These are phyloP conservation scores for Graphiopsis chlorocephala DNA, from an alignment of 2,329 filamentous ascomycete genomes.

Conservation along the genomic window DNA sequence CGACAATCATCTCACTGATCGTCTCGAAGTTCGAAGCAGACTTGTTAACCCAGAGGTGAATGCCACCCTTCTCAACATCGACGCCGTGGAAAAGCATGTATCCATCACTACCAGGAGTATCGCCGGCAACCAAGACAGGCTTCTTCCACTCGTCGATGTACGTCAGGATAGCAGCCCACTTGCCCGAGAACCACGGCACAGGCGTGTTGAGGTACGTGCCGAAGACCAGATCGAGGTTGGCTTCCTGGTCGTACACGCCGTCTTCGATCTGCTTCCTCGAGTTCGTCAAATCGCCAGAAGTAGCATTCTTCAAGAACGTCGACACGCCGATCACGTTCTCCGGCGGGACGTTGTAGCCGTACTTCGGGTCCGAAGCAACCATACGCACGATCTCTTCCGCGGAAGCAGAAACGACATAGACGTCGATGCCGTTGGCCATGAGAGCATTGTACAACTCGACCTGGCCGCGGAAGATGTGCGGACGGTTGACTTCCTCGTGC, in stretches of 20 bases:
- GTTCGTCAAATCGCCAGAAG: slow-evolving; percentile 25
- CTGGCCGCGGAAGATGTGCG: slow-evolving; percentile 42
- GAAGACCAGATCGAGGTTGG: slow-evolving; percentile 42
- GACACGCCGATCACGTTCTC: slow-evolving; percentile 47
- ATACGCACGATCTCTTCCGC: slow-evolving; percentile 48
- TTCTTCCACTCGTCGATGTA: slow-evolving; percentile 43
- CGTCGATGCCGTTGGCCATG: slow-evolving; percentile 44
- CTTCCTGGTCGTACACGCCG: slow-evolving; percentile 36
- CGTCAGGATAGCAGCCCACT: slow-evolving; percentile 42
- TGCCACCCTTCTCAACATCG: slow-evolving; percentile 41
- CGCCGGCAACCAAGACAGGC: slow-evolving; percentile 44
- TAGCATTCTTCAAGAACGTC: slow-evolving; percentile 37
- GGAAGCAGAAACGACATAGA: slow-evolving; percentile 45
- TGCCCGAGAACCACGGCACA: slow-evolving; percentile 46
- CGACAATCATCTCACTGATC: slow-evolving; percentile 39
- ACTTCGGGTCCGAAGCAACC: slow-evolving; percentile 46
- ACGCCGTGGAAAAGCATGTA: slow-evolving; percentile 48
- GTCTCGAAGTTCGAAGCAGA: slow-evolving; percentile 36
- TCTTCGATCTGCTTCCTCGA: slow-evolving; percentile 42
- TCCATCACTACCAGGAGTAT: slow-evolving; percentile 45
- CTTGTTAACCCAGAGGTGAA: slow-evolving; percentile 45
- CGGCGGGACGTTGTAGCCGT: slow-evolving; percentile 47
- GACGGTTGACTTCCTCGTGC: slow-evolving; percentile 33
- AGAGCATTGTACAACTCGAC: slow-evolving; percentile 46
- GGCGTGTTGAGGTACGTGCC: slow-evolving; percentile 46